Base-by-base conservation (phyloP, 1,139 yeast species). In the Kurtzmaniella quercitrusa region DNA sequence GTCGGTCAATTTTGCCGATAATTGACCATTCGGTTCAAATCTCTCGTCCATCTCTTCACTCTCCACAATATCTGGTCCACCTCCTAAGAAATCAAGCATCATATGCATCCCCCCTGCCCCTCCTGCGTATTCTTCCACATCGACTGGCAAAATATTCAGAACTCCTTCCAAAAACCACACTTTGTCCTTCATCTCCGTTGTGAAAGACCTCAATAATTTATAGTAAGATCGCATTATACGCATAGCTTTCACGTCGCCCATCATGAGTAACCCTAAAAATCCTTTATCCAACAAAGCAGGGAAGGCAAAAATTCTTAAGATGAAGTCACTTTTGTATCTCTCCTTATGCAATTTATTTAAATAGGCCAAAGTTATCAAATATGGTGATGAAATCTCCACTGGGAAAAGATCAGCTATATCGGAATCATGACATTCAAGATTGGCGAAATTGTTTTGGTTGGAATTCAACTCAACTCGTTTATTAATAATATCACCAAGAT, bases 111-210 rank as follows among this genome's bases (percentile, higher is more conserved):
- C 93, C 42, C 94, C 93, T 43, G 79, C 79, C 3, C 93, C 93
- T 11, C 93, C 93, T 14, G 87, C 81, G 56, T 85, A 85, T 53
- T 85, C 88, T 50, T 85, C 94, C 17, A 85, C 94, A 60, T 85
- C 90, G 14, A 79, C 90, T 0, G 94, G 94, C 42, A 91, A 71
- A 1, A 89, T 95, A 48, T 82, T 82, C 4, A 94, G 79, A 2
- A 91, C 95, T 2, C 97, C 97, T 62, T 90, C 96, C 51, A 91
- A 71, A 55, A 91, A 91, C 98, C 98, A 91, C 14, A 90, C 95
- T 54, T 80, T 79, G 54, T 89, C 94, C 58, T 85, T 87, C 85
- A 86, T 84, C 56, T 88, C 95, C 18, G 84, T 79, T 0, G 95
- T 87, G 62, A 85, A 91, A 8, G 85, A 79, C 49, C 96, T 71